phyloP scores from a whole-genome alignment of 2,329 filamentous ascomycete species.

The Teratosphaeria epicoccoides region DNA sequence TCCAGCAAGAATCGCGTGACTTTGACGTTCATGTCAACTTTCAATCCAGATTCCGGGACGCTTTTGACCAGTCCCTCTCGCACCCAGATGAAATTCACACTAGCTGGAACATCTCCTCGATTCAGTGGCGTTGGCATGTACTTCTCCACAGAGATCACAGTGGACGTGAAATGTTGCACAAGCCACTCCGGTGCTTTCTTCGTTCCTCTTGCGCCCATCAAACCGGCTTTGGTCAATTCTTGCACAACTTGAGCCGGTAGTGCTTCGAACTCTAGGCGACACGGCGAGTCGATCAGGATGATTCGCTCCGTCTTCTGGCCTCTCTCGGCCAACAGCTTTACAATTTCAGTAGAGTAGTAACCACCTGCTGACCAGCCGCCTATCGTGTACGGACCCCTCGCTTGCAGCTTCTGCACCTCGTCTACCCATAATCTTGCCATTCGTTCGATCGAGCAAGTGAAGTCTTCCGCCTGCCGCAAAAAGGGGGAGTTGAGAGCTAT shows the following conservation, averaged over 20 bases:
- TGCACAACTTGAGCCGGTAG: conserved; percentile 17
- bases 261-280: conserved; percentile 16
- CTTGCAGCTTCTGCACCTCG: conserved; percentile 34
- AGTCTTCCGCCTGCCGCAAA: conserved; percentile 17
- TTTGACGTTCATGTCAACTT: conserved; percentile 21
- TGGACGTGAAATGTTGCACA: conserved; percentile 21
- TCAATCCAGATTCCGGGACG: conserved; percentile 18
- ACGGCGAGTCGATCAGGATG: conserved; percentile 23
- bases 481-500: conserved; percentile 29
- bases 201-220: conserved; percentile 18
- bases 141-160: conserved; percentile 18
- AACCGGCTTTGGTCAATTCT: conserved; percentile 16
- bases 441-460: conserved; percentile 20
- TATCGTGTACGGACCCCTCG: conserved; percentile 50
- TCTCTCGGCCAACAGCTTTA: conserved; percentile 14
- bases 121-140: conserved; percentile 19
- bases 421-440: conserved; percentile 19
- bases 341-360: conserved; percentile 48
- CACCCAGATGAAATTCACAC: conserved; percentile 23
- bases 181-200: conserved; percentile 23
- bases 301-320: conserved; percentile 19
- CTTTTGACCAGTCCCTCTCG: conserved; percentile 21
- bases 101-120: conserved; percentile 12
- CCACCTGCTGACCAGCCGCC: conserved; percentile 71
- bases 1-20: conserved; percentile 24